Base-by-base conservation (phyloP, 192 early-diverging fungal genomes). In the Linderina pennispora region DNA sequence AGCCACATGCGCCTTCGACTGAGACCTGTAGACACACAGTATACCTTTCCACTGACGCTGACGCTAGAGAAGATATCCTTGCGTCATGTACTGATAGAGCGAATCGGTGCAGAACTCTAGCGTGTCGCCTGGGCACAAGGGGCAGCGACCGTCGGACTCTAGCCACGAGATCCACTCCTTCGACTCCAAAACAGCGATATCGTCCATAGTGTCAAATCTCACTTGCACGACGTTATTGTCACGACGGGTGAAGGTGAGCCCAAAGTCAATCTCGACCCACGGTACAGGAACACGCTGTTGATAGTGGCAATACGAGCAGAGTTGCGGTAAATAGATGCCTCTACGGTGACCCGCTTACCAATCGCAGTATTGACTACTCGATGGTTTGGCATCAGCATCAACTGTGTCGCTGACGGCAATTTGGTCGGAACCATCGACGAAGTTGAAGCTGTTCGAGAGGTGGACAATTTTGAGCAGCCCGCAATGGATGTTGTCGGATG, bases 401-500 rank as follows among this genome's bases (percentile, higher is more conserved):
- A 97, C 80, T 25, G 64, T 51, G 50, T 92, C 89, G 26, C 90
- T 88, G 37, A 75, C 75, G 36, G 75, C 56, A 16, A 93, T 68
- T n/a, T 77, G 61, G 18, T 76, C 71, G 10, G 48, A 58, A n/a
- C 75, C 63, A 19, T 82, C 80, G 10, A 86, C 54, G 41, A 89
- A 70, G 40, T 80, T 68, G 66, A 89, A 87, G 16, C 77, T 82
- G 72, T 94, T 91, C 62, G 82, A 82, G 23, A 94, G 71, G 58
- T 94, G 94, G 17, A 97, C 90, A 11, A 94, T 64, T 17, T 70
- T 72, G 45, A 97, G 75, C 40, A 91, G 78, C 43, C 92, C 91
- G 36, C 86, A 86, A 45, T 91, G 87, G 52, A 94, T 85, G 15
- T 81, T 80, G 44, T 89, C 82, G 18, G 90, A 85, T 48, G 83